A percentile compares a stretch with the other conserved stretches of the same genome.
phyloP scores from a whole-genome alignment of 2,329 filamentous ascomycete genomes.

The Whalleya microplaca region DNA sequence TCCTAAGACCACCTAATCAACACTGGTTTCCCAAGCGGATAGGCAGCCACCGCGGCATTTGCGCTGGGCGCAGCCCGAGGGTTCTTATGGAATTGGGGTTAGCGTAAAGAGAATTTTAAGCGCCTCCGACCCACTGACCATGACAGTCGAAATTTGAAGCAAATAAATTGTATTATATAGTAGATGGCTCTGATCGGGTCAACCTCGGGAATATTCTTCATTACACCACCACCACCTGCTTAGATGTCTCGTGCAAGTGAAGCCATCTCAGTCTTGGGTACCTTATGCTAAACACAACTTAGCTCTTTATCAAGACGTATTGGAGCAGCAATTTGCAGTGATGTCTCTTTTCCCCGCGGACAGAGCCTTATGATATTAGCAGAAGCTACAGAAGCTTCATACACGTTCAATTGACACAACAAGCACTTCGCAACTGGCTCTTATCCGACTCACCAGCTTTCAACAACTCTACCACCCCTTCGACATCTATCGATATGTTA shows the following conservation, averaged over 20 bases:
- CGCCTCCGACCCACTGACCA: constrained; percentile 63
- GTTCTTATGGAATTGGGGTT: constrained; percentile 61
- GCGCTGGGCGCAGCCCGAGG: constrained; percentile 64
- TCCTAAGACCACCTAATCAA: constrained; percentile 67
- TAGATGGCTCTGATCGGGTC: no score
- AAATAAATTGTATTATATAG: constrained; percentile 19
- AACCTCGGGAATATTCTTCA: no score
- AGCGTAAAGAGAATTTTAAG: constrained; percentile 53
- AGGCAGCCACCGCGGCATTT: constrained; percentile 68
- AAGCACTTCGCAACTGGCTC: not conserved
- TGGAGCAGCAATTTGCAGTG: not conserved
- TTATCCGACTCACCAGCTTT: not conserved
- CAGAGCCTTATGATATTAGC: not conserved
- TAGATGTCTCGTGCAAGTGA: no score
- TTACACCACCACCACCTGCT: no score
- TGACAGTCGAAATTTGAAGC: constrained; percentile 54
- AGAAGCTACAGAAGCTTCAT: constrained; percentile 4
- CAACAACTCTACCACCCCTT: not conserved
- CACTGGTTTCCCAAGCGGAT: constrained; percentile 71
- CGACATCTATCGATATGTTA: constrained; percentile 54
- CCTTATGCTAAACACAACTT: no score
- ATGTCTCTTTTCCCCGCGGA: not conserved
- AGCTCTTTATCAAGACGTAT: no score
- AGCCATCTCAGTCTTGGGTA: no score
- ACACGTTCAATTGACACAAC: not conserved